Base-by-base conservation (phyloP, 495 filamentous ascomycete species). In the Penicillium coprophilum region DNA sequence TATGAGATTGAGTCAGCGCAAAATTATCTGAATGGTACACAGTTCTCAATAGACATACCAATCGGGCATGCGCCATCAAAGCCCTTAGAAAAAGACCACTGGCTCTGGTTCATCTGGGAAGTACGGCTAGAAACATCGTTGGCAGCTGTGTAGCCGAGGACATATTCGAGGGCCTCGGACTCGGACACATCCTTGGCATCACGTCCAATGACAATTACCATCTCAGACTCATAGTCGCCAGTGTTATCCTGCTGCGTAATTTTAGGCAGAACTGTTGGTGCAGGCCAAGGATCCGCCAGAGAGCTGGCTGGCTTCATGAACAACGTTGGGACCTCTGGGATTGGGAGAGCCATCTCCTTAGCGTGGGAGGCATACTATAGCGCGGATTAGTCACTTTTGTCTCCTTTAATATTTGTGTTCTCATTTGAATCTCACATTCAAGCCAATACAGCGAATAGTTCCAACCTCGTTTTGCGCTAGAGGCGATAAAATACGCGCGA, bases 151-250 rank as follows among this genome's bases (percentile, higher is more conserved):
- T 92, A 95, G 2, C 90, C 91, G 3, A 92, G 74, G 2, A 94
- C 87, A 60, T 92, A 86, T 57, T 87, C 79, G 11, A 93, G 71
- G 1, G 90, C 91, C 27, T 85, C 73, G 0, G 77, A 72, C 65
- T 91, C 88, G 8, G 84, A 63, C 21, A 94, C 85, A 60, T 93
- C 84, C 41, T 76, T 74, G 34, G 82, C 87, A 21, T 81, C 71
- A 63, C 84, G 85, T 21, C 89, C 89, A 58, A 94, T 92, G 1
- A 94, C 71, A 46, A 83, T 82, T 2, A 90, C 87, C 55, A 95
- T 82, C 68, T 95, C 90, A 46, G 87, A 89, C 66, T 94, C 91
- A 59, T 92, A 95, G 66, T 94, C 91, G 8, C 92, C 77, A 5
- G 74, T 81, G 43, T 72, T 74, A 47, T 81, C 75, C 32, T 66